Evolutionary conservation across 805 yeast genomes (phyloP), one percentile per base, ranked within the genome.

Genomic region (Teunomyces lycoperdinae): DNA sequence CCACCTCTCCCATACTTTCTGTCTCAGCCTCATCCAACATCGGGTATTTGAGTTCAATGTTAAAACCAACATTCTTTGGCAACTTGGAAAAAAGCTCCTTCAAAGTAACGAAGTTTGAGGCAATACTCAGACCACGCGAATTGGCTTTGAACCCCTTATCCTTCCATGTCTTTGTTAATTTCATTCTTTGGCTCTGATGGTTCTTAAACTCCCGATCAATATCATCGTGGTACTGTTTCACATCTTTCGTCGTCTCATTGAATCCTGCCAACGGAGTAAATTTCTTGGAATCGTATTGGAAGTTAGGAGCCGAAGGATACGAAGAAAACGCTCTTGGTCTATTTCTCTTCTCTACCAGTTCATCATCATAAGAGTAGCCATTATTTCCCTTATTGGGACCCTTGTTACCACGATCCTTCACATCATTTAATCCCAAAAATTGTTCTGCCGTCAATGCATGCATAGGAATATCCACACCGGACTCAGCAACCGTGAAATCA

Each of bases 391-490:
- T 46, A 31, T 31, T 42, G 11, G 9, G 38, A 9, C 8, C 29
- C 8, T 42, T 42, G 24, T 11, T n/a, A 9, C 32, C 30, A 42
- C 38, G 46, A 13, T 46, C 48, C n/a, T 40, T 40, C 10, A 29
- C 34, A 50, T 70, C 71, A 51, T 71, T 78, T 52, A 80, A 75
- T 27, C 81, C 79, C 61, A 88, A 69, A 56, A 92, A 92, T 65
- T 92, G 98, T 62, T 92, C 97, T 20, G 84, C 73, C 0, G 98
- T 91, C 60, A 92, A 71, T 27, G 85, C 82, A 67, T 91, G 96
- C 97, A 92, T 91, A 3, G 98, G 97, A 43, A 91, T 85, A 68
- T 92, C 98, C 44, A 88, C 89, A 13, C 98, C 98, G 5, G 96
- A 84, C 61, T 92, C 98, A 2, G 96, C 96, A 43, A 92, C 97